Evolutionary conservation across 257 asterid species (phyloP), one percentile per base, ranked within the genome.

Genomic region (Osmanthus fragrans): DNA sequence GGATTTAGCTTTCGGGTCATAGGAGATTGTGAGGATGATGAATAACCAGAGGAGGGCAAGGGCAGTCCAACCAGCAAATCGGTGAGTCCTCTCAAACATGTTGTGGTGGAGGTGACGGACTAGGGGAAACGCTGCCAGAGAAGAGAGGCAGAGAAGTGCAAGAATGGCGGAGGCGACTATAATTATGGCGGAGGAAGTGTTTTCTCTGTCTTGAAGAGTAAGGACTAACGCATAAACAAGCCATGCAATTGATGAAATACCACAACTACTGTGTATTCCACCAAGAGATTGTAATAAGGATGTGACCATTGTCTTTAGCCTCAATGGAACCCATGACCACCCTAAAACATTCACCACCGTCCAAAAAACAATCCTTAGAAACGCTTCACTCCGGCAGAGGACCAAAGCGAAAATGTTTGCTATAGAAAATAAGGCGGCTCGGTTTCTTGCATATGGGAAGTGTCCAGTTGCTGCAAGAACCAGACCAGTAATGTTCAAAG

Each of bases 51-150:
- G 82, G 12, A 91, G 88, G 60, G 56, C 81, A 0, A 91, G 83
- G 2, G 95, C 84, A 25, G 77, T 33, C 97, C 95, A 90, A 0
- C 97, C 97, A 0, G 94, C 80, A 9, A 91, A 85, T 4, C 95
- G 87, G 75, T 91, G 97, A 70, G 89, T 86, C 27, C 95, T 85
- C 70, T 91, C 95, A 71, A 91, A 91, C 3, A 88, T 84, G 75
- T 91, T 91, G 81, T 90, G 97, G 75, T 92, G 97, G 80, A 92
- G 97, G 83, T 92, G 95, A 56, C 97, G 97, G 72, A 92, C 81
- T 4, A 92, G 91, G 0, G 97, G 95, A 70, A 92, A 88, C 33
- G 95, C 97, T 0, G 93, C 95, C 7, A 90, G 76, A 16, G 81
- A 80, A 2, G 93, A 90, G 39, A 91, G 74, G 72, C 72, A 79